Percentiles rank a stretch among this genome's conserved stretches.
Evolutionary conservation across 2,329 filamentous ascomycete genomes (phyloP).

Genomic region (Ophiostoma montium): DNA sequence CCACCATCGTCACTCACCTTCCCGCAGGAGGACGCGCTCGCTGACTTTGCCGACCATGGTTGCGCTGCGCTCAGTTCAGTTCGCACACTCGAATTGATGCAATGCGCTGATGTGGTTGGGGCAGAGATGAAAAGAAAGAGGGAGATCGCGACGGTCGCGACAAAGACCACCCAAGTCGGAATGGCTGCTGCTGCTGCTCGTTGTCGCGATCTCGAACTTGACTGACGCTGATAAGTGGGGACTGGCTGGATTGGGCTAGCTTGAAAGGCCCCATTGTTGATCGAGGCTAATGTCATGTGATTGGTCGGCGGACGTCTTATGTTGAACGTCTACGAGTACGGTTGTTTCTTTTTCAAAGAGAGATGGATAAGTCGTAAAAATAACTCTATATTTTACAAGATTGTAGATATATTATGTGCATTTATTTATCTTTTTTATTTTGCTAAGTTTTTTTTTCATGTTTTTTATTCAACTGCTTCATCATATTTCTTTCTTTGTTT

Average conservation of each 20-base stretch:
- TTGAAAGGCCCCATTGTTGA: background rate
- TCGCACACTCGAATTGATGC: background rate
- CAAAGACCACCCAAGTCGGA: background rate
- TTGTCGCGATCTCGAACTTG: conserved; percentile 9
- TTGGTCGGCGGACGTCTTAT: no score
- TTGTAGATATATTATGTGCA: no score
- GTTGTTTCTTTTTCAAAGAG: no score
- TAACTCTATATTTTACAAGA: no score
- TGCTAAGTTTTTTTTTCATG: no score
- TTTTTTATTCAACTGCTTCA: no score
- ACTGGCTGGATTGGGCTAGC: conserved; percentile 1
- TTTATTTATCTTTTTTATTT: no score
- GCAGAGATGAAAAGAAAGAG: background rate
- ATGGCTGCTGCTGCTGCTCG: background rate
- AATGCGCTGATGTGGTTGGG: background rate
- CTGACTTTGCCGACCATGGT: conserved; percentile 51
- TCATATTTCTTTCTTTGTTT: no score
- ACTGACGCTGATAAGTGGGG: background rate
- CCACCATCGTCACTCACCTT: conserved; percentile 31
- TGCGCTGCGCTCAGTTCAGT: background rate
- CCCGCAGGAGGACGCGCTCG: conserved; percentile 47
- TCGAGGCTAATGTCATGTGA: background rate
- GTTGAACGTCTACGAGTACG: no score
- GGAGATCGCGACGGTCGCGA: no score
- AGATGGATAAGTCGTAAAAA: no score